A percentile compares a stretch with the other conserved stretches of the same genome.
These are phyloP conservation scores for Penicillium sp. DNA, from an alignment of 2,329 filamentous ascomycete genomes.

Conservation along the genomic window DNA sequence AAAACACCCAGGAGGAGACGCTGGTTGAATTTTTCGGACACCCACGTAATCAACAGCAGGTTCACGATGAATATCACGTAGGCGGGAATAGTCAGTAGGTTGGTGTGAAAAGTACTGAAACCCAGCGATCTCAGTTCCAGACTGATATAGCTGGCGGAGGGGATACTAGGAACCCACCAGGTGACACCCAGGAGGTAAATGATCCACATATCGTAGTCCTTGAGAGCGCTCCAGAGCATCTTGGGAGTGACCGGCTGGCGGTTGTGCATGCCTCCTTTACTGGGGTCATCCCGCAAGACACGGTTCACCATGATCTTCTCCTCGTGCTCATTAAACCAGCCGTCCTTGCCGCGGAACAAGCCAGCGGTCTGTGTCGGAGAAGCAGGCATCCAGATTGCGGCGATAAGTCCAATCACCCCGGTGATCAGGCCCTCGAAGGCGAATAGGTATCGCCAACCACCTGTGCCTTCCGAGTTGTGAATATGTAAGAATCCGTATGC, in stretches of 20 bases:
- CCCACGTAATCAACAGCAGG: slow-evolving; percentile 55
- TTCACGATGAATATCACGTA: slow-evolving; percentile 58
- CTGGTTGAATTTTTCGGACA: slow-evolving; percentile 57
- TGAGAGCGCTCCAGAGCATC: slow-evolving; percentile 52
- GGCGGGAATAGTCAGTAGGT: slow-evolving; percentile 63
- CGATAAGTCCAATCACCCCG: slow-evolving; percentile 54
- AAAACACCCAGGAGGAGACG: slow-evolving; percentile 55
- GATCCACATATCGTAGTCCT: slow-evolving; percentile 60
- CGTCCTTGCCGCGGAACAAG: slow-evolving; percentile 59
- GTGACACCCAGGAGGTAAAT: slow-evolving; percentile 52
- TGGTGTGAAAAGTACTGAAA: slow-evolving; percentile 60
- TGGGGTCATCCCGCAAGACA: slow-evolving; percentile 56
- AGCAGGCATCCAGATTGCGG: slow-evolving; percentile 60
- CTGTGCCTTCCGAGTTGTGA: slow-evolving; percentile 32
- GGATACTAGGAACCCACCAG: slow-evolving; percentile 43
- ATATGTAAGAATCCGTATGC: slow-evolving; percentile 47
- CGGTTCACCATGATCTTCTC: slow-evolving; percentile 70
- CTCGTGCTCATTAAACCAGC: slow-evolving; percentile 67
- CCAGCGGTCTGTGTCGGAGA: slow-evolving; percentile 66
- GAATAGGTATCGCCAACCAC: slow-evolving; percentile 48
- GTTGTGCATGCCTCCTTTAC: slow-evolving; percentile 63
- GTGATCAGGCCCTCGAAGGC: slow-evolving; percentile 50
- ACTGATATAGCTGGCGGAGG: slow-evolving; percentile 40
- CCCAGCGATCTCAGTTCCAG: slow-evolving; percentile 52
- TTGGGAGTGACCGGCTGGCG: slow-evolving; percentile 51